Evolutionary conservation across 163 green algal species (phyloP), one percentile per base, ranked within the genome.

Genomic region (Scenedesmus sp.): DNA sequence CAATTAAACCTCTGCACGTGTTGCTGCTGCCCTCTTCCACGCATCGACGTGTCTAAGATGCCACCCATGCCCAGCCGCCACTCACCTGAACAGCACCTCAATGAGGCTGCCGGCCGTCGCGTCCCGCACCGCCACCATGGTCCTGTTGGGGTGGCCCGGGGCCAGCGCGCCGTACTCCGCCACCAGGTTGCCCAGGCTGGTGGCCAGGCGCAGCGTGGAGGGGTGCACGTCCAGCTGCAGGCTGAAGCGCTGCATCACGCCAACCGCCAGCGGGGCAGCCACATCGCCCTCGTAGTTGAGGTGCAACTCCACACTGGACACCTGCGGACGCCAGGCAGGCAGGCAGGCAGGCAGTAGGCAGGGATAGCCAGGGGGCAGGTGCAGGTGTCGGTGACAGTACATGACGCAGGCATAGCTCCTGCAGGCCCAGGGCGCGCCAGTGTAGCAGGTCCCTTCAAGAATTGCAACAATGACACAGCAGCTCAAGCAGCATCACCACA

Each of bases 41-140:
- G 79, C 79, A 86, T 18, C 46, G 26, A 26, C 9, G 20, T n/a
- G 15, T 82, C 18, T 79, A n/a, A 79, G 16, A 79, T 7, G 67
- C 15, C 16, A 23, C 67, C 6, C n/a, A 15, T 6, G 34, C 77
- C 46, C 2, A 6, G 9, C 4, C 23, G 55, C 20, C 52, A 59
- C 70, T 73, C 59, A 93, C 90, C 34, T 91, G 85, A 91, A 91
- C 2, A 66, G 55, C 26, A 94, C 90, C 34, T 93, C 87, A 23
- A 98, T 95, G 52, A 98, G 94, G 4, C 95, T 97, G 12, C 86
- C 88, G 46, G 62, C 70, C 26, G 86, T 90, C 57, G 93, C 95
- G 4, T 93, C 59, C 1, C 95, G 90, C 79, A 98, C 84, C 12
- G 94, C 93, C 81, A 93, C 94, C 64, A 94, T 95, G 66, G 84